These are phyloP conservation scores for Sonneratia alba DNA, from an alignment of 345 rosid genomes.

Conservation along the genomic window DNA sequence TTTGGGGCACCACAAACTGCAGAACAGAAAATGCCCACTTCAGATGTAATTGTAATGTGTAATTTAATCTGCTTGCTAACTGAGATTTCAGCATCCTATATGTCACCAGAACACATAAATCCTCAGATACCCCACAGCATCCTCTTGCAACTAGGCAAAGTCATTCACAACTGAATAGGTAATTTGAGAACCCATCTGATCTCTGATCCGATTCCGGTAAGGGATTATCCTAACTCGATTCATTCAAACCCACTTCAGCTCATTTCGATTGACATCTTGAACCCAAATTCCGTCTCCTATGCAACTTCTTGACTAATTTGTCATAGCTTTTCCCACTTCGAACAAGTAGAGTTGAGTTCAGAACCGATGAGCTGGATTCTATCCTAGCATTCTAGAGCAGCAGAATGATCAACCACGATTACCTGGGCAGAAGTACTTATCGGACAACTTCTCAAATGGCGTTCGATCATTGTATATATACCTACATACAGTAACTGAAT, in stretches of 20 bases:
- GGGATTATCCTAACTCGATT: neutral
- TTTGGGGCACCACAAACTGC: conserved; percentile 97
- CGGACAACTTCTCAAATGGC: conserved; percentile 74
- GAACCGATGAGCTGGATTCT: neutral
- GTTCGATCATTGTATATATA: conserved; percentile 82
- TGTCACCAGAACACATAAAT: neutral
- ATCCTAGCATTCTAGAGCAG: neutral
- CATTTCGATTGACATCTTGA: neutral
- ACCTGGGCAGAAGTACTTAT: conserved; percentile 85
- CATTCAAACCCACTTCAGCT: neutral
- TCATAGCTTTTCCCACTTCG: too few relatives aligned
- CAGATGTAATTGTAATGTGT: too few relatives aligned
- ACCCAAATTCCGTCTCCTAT: neutral
- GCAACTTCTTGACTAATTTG: neutral
- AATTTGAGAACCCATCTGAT: neutral
- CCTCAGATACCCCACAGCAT: neutral
- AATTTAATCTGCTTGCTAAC: neutral
- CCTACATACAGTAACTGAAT: conserved; percentile 22
- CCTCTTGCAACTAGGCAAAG: neutral
- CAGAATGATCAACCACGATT: conserved; percentile 1
- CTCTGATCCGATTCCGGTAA: neutral
- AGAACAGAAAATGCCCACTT: conserved; percentile 1
- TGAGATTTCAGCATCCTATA: neutral
- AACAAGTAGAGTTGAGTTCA: neutral
- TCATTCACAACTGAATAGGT: neutral